Conservation (phyloP, 345 rosid genomes). For the Citrus inodora region DNA sequence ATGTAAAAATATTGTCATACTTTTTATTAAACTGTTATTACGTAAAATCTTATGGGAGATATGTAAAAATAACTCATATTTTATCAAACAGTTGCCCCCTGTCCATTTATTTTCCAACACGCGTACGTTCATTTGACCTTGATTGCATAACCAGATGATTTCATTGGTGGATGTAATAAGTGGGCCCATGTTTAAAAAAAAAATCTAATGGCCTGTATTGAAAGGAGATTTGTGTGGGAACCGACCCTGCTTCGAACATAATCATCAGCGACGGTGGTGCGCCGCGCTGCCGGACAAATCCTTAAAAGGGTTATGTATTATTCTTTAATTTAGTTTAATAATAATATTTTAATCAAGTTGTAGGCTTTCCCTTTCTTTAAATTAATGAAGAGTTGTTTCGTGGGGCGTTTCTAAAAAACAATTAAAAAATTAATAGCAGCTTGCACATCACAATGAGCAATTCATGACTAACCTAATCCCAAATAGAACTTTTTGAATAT, state of each 20-base stretch:
- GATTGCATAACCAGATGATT: too few species aligned
- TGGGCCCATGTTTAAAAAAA: not conserved
- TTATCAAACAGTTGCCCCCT: too few species aligned
- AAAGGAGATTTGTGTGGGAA: not conserved
- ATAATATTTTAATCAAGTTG: not conserved
- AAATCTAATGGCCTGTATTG: too few species aligned
- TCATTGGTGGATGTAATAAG: not conserved
- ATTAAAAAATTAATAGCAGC: not conserved
- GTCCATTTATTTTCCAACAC: not conserved
- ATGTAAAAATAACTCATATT: too few species aligned
- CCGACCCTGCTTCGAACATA: not conserved
- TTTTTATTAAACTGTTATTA: too few species aligned
- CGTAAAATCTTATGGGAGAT: too few species aligned
- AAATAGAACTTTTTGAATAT: not conserved
- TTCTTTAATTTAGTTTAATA: not conserved
- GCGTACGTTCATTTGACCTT: not conserved
- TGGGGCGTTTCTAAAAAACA: too few species aligned
- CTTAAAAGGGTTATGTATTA: not conserved
- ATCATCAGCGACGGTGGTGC: not conserved
- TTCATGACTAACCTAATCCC: not conserved
- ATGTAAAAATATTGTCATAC: too few species aligned
- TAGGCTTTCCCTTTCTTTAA: not conserved
- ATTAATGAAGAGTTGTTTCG: not conserved
- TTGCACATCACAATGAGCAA: not conserved
- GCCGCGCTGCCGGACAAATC: not conserved